These are phyloP conservation scores for Oropetium thomaeum DNA, from an alignment of 176 grass and related monocot genomes.

Conservation along the genomic window DNA sequence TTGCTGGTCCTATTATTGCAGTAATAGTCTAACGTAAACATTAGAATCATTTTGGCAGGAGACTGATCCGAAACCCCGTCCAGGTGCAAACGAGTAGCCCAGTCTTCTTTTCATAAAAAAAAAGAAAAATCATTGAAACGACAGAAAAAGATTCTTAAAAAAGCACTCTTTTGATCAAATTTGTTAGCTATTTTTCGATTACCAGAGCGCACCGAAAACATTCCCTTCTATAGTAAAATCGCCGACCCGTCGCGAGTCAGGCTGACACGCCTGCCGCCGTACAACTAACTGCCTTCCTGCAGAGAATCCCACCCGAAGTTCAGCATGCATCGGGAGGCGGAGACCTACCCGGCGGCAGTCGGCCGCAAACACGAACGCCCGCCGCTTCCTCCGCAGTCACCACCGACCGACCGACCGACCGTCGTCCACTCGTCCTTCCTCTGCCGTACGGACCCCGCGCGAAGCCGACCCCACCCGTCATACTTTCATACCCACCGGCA, in stretches of 20 bases:
- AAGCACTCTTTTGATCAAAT: not conserved
- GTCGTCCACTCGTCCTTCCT: accelerated
- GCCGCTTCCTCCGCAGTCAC: not conserved
- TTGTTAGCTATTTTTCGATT: not conserved
- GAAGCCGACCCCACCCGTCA: not conserved
- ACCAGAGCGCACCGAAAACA: not conserved
- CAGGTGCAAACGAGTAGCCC: too few species aligned
- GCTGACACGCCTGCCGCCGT: conserved; percentile 6
- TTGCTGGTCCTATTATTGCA: not conserved
- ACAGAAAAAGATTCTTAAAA: too few species aligned
- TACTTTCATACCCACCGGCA: not conserved
- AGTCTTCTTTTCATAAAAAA: too few species aligned
- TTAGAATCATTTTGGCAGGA: too few species aligned
- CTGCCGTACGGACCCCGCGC: not conserved
- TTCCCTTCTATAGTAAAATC: not conserved
- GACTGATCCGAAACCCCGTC: too few species aligned
- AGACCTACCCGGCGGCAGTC: conserved; percentile 38
- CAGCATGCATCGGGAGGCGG: conserved; percentile 60
- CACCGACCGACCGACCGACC: too few species aligned
- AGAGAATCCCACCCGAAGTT: conserved; percentile 34
- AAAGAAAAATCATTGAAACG: too few species aligned
- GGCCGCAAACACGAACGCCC: conserved; percentile 14
- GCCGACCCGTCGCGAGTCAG: not conserved
- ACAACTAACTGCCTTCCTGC: conserved; percentile 3
- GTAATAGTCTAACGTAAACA: too few species aligned